A percentile compares a stretch with the other conserved stretches of the same genome.
phyloP scores from a whole-genome alignment of 495 filamentous ascomycete genomes.

The Alectoria sarmentosa region DNA sequence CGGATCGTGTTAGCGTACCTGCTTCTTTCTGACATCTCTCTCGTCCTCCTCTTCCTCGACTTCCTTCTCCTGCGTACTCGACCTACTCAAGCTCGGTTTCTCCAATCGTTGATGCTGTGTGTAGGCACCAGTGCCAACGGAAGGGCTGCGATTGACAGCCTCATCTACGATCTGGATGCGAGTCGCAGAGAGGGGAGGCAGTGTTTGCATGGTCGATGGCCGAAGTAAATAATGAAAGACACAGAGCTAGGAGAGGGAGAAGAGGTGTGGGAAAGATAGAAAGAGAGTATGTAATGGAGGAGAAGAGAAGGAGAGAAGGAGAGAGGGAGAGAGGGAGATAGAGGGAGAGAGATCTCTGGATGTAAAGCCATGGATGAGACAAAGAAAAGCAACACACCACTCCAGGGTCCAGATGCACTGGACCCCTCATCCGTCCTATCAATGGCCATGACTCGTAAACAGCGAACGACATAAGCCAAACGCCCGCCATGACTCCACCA shows the following conservation, averaged over 20 bases:
- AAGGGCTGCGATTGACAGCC: slow-evolving; percentile 4
- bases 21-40: slow-evolving; percentile 25
- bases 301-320: background rate
- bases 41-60: slow-evolving; percentile 30
- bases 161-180: slow-evolving; percentile 6
- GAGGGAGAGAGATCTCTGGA: background rate
- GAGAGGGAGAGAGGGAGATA: background rate
- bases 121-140: background rate
- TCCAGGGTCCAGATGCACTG: background rate
- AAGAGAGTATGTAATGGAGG: background rate
- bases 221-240: background rate
- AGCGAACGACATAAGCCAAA: no score
- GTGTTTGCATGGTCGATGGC: background rate
- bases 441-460: no score
- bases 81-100: background rate
- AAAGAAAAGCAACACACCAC: no score
- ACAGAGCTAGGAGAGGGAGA: background rate
- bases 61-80: slow-evolving; percentile 11
- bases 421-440: no score
- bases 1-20: slow-evolving; percentile 9
- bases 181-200: background rate
- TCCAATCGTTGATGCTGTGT: background rate
- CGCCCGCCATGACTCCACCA: no score
- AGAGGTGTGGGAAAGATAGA: background rate
- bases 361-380: no score